phyloP scores from a whole-genome alignment of 805 yeast species.

The Sungouiozyma ichnusensis region DNA sequence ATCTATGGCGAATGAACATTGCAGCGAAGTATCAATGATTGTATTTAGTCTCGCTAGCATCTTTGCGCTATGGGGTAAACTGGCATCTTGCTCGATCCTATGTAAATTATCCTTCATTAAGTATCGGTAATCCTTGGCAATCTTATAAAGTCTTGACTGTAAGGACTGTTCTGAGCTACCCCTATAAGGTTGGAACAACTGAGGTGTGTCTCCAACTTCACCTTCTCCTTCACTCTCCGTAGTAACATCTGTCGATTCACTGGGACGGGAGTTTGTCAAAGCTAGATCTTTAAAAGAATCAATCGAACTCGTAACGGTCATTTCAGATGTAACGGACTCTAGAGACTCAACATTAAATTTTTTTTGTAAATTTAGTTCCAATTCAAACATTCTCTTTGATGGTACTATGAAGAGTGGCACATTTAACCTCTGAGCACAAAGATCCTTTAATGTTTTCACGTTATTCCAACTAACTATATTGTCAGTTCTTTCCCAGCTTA shows the following conservation, averaged over 20 bases:
- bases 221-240: neutral
- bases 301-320: neutral
- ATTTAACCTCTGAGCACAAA: constrained; percentile 13
- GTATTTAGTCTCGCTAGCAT: constrained; percentile 10
- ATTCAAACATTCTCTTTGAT: constrained; percentile 16
- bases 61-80: constrained; percentile 4
- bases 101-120: constrained; percentile 9
- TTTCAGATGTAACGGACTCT: neutral
- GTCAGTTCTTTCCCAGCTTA: constrained; percentile 20
- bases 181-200: neutral
- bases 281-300: constrained; percentile 2
- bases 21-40: constrained; percentile 15
- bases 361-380: constrained; percentile 15
- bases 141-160: constrained; percentile 10
- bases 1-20: constrained; percentile 17
- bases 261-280: neutral
- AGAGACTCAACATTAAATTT: constrained; percentile 2
- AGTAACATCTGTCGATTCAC: neutral
- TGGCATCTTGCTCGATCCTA: constrained; percentile 5
- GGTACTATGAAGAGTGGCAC: constrained; percentile 23
- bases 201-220: neutral
- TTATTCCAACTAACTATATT: constrained; percentile 12
- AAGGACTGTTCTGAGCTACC: constrained; percentile 2
- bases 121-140: constrained; percentile 13
- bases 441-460: constrained; percentile 16